Conservation (phyloP, 352 stramenopile species). For the Pythium periplocum region DNA sequence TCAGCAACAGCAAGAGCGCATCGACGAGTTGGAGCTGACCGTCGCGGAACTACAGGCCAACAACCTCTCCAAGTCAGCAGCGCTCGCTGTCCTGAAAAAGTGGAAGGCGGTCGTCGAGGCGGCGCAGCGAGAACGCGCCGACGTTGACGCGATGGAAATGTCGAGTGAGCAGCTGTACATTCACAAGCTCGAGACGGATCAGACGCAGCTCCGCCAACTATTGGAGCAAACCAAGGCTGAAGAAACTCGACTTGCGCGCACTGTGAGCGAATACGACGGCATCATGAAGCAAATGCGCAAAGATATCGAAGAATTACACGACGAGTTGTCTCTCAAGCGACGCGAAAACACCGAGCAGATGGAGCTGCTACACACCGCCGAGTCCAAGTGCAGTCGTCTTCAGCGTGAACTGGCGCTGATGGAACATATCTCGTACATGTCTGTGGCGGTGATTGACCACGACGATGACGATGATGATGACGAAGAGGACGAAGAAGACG, state of each 20-base stretch:
- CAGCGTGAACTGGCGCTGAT: conserved; percentile 72
- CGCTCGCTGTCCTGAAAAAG: conserved; percentile 35
- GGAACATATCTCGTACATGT: conserved; percentile 72
- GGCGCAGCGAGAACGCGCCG: conserved; percentile 9
- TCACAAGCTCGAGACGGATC: conserved; percentile 42
- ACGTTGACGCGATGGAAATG: conserved; percentile 29
- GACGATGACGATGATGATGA: conserved; percentile 69
- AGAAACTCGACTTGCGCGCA: conserved; percentile 11
- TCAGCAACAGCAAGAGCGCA: conserved; percentile 27
- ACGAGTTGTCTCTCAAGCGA: conserved; percentile 28
- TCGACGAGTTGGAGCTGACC: conserved; percentile 25
- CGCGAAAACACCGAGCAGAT: conserved; percentile 43
- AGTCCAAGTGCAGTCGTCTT: conserved; percentile 60
- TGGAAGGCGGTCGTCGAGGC: conserved; percentile 20
- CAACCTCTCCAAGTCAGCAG: conserved; percentile 28
- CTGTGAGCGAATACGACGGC: conserved; percentile 16
- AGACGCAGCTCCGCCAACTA: conserved; percentile 16
- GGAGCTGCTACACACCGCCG: conserved; percentile 53
- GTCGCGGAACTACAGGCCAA: conserved; percentile 30
- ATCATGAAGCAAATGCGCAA: conserved; percentile 26
- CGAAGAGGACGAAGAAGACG: conserved; percentile 36
- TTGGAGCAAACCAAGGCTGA: conserved; percentile 26
- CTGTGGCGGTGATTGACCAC: conserved; percentile 53
- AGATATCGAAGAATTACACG: conserved; percentile 34
- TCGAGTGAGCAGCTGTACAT: conserved; percentile 35